Base-by-base conservation (phyloP, 2,329 filamentous ascomycete species). In the Macrophomina tecta region DNA sequence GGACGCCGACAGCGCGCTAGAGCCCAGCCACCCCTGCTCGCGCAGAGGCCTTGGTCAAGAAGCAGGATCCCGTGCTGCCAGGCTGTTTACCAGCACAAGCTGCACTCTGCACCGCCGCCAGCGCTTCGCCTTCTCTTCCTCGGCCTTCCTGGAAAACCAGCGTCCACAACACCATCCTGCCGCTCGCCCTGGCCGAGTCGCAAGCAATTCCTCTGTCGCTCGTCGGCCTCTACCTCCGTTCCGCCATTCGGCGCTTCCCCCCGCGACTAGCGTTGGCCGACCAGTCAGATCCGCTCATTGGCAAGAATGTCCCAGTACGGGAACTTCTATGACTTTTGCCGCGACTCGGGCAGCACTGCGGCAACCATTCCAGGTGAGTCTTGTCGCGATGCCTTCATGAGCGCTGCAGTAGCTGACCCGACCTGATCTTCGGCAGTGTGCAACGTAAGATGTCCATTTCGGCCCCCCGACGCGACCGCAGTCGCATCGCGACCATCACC, bases 281-380 rank as follows among this genome's bases (percentile, higher is more conserved):
- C 45, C 58, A 62, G 58, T 62, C 45, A 62, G 42, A 49, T 32
- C 30, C 30, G 18, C 28, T 46, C 28, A 48, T 46, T 45, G 34
- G 36, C 63, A 71, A 71, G 69, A 72, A 79, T 77, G 75, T 67
- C 69, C 38, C 71, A 70, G 63, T 79, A 78, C 69, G 77, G 77
- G 64, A 76, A 77, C 66, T 79, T 78, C 67, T 70, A 77, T 71
- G 76, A 84, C 73, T 83, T 84, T 70, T 85, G 83, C 78, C 79
- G 81, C 70, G 81, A 84, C 74, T 81, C 80, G 28, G 82, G 82
- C 67, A 81, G 77, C 69, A 69, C 49, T 16, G 72, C 71, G 69
- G 76, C 77, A 38, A 81, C 79, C 8, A 72, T 81, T 64, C 79
- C 79, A 77, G 77, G 78, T 80, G 74, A 51, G 76, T 69, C n/a